Base-by-base conservation (phyloP, 164 flowering plant species). In the Houttuynia cordata region DNA sequence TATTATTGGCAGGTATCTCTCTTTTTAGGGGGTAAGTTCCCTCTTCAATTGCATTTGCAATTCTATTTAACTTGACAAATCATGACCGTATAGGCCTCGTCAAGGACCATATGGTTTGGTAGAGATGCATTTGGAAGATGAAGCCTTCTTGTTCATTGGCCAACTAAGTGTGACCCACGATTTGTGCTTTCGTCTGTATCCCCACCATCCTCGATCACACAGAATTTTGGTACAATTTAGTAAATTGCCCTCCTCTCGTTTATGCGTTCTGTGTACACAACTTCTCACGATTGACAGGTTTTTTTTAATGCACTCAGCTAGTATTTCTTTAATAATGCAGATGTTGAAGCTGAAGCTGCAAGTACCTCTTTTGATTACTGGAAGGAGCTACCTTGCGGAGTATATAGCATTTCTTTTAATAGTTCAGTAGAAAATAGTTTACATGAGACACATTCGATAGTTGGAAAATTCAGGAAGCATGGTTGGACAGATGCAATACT, bases 71-170 rank as follows among this genome's bases (percentile, higher is more conserved):
- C 49, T 45, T 45, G 49, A 12, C 17, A 30, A 17, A 45, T 12
- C 12, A 7, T 45, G 12, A 45, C 13, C 64, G 17, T 61, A 42
- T 69, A 93, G 99, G 80, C 74, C 51, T 77, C 76, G 68, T 77
- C 93, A 63, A 85, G 67, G 63, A 87, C 88, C 23, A 62, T 94
- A 58, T 94, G 99, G 99, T 91, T 91, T 83, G 99, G 96, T 63
- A 79, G 95, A 59, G 99, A 94, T 83, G 95, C 96, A 65, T 77
- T 94, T 73, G 99, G 99, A 64, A 77, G 99, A 74, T 72, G 99
- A 56, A 94, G 99, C 71, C 90, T 94, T 63, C 87, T 94, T 68
- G 92, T 91, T 70, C 99, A 94, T 67, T 91, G 97, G 99, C 96
- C 99, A 25, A 80, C 78, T 67, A 37, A 14, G 53, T 75, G 75